Conservation (phyloP, 768 basidiomycete species). For the Phanerodontia chrysosporium region DNA sequence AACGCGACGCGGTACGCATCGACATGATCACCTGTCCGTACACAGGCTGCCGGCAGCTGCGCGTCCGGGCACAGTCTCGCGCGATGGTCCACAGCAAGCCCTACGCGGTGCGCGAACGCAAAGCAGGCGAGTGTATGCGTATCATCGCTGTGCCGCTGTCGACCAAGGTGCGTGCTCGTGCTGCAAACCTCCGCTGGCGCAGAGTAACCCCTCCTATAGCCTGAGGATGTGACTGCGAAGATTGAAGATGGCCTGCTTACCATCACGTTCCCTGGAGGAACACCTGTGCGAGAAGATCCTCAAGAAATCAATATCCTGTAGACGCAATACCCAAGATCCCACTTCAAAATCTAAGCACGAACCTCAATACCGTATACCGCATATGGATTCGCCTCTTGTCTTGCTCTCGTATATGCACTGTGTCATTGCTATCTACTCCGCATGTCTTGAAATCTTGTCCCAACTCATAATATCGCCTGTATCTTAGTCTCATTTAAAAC, state of each 20-base stretch:
- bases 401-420: background rate
- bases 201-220: slow-evolving; percentile 31
- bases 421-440: background rate
- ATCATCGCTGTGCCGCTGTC: slow-evolving; percentile 51
- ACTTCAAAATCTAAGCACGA: background rate
- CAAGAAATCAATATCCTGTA: slow-evolving; percentile 45
- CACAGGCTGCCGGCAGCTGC: slow-evolving; percentile 60
- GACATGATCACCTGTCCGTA: slow-evolving; percentile 55
- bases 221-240: slow-evolving; percentile 48
- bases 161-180: slow-evolving; percentile 44
- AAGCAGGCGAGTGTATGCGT: slow-evolving; percentile 46
- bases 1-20: slow-evolving; percentile 52
- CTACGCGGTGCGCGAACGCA: slow-evolving; percentile 46
- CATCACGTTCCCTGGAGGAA: slow-evolving; percentile 49
- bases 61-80: slow-evolving; percentile 43
- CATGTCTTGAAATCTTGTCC: background rate
- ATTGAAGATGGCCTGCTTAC: slow-evolving; percentile 61
- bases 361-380: background rate
- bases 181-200: slow-evolving; percentile 17
- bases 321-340: background rate
- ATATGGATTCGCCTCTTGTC: background rate
- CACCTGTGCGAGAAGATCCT: slow-evolving; percentile 41
- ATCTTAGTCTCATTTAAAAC: background rate
- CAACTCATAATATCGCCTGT: background rate
- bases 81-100: slow-evolving; percentile 35